Evolutionary conservation across 2,329 filamentous ascomycete genomes (phyloP).

Genomic region (Mollisiaceae sp.): DNA sequence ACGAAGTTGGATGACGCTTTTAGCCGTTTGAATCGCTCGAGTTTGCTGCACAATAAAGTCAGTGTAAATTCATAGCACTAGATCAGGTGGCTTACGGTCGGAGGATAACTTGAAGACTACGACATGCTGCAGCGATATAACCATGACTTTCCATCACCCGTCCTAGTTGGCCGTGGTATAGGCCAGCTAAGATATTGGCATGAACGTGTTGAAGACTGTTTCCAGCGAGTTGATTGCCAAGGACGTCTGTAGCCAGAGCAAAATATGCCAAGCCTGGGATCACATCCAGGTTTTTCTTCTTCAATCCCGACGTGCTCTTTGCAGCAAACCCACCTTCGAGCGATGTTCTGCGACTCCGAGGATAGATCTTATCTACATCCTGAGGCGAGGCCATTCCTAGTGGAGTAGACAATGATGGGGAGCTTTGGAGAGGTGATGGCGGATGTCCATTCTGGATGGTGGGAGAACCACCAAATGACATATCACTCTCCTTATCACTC

Average conservation of each 20-base stretch:
- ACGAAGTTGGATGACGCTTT: slow-evolving; percentile 31
- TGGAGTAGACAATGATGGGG: slow-evolving; percentile 50
- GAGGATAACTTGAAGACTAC: slow-evolving; percentile 72
- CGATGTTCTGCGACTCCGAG: slow-evolving; percentile 54
- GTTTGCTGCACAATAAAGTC: slow-evolving; percentile 39
- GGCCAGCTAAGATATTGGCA: slow-evolving; percentile 79
- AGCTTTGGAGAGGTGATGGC: slow-evolving; percentile 60
- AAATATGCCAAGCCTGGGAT: slow-evolving; percentile 93
- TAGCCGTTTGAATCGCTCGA: slow-evolving; percentile 47
- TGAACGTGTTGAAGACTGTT: slow-evolving; percentile 85
- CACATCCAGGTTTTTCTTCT: slow-evolving; percentile 73
- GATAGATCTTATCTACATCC: slow-evolving; percentile 51
- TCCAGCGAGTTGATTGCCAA: slow-evolving; percentile 81
- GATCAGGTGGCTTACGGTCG: slow-evolving; percentile 54
- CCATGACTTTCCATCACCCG: slow-evolving; percentile 84
- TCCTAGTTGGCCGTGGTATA: slow-evolving; percentile 89
- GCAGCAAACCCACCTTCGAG: slow-evolving; percentile 46
- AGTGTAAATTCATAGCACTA: not conserved
- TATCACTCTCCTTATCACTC: slow-evolving; percentile 40
- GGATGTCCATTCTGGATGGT: slow-evolving; percentile 55
- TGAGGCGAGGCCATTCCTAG: slow-evolving; percentile 58
- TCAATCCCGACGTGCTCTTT: slow-evolving; percentile 33
- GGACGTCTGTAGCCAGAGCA: slow-evolving; percentile 81
- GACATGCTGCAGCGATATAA: slow-evolving; percentile 62
- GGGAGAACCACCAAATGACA: slow-evolving; percentile 34